Conservation (phyloP, 306 rosid species). For the Dalbergia cultrata region DNA sequence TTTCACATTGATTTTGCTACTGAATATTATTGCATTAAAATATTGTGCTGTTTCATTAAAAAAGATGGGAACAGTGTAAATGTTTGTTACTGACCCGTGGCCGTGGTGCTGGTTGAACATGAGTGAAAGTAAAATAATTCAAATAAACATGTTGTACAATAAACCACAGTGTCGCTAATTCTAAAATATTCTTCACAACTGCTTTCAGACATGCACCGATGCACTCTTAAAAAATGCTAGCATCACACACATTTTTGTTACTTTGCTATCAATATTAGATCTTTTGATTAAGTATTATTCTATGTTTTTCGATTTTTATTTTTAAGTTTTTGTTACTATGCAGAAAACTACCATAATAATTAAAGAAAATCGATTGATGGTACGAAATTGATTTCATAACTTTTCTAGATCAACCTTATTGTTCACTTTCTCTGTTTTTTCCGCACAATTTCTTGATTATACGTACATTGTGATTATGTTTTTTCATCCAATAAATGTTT, state of each 20-base stretch:
- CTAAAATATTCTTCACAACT: too few relatives aligned
- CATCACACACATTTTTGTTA: background rate
- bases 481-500: too few relatives aligned
- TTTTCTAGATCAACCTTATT: too few relatives aligned
- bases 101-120: slow-evolving; percentile 17
- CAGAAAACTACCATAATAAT: background rate
- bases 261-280: too few relatives aligned
- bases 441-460: too few relatives aligned
- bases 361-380: background rate
- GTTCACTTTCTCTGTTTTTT: too few relatives aligned
- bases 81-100: background rate
- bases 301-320: too few relatives aligned
- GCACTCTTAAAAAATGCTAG: background rate
- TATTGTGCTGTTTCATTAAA: background rate
- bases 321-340: background rate
- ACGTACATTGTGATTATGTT: too few relatives aligned
- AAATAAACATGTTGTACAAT: slow-evolving; percentile 30
- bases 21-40: too few relatives aligned
- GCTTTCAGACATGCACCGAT: background rate
- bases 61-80: background rate
- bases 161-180: background rate
- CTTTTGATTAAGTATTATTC: too few relatives aligned
- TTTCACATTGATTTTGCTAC: too few relatives aligned
- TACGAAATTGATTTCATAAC: too few relatives aligned
- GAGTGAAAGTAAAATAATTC: slow-evolving; percentile 21